A percentile compares a stretch with the other conserved stretches of the same genome.
Evolutionary conservation across 208 protist species (phyloP).

Genomic region (Trypanosoma rangeli): DNA sequence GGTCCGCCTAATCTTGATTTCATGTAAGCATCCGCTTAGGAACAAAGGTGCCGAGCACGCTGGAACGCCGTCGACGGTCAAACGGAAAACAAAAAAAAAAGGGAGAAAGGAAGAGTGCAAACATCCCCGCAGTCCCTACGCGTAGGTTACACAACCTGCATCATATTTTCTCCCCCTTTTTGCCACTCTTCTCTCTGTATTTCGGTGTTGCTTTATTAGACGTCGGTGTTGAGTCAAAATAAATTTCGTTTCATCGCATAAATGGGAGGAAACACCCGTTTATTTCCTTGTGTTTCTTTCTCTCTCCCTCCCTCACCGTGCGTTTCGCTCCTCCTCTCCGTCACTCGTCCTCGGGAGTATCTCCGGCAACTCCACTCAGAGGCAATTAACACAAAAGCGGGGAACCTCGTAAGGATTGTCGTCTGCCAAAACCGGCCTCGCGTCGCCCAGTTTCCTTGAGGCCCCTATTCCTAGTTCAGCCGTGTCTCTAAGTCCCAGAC

Average conservation of each 20-base stretch:
- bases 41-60: neutral
- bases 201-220: neutral
- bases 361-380: neutral
- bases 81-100: neutral
- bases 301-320: neutral
- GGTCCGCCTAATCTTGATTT: neutral
- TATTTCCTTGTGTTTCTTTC: neutral
- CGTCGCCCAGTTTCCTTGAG: neutral
- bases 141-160: neutral
- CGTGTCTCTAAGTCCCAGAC: constrained; percentile 80
- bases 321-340: neutral
- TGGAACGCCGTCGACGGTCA: no score
- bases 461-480: constrained; percentile 51
- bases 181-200: neutral
- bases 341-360: neutral
- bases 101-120: neutral
- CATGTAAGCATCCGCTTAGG: neutral
- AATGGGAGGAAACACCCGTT: neutral
- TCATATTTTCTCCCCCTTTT: neutral
- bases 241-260: neutral
- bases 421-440: neutral
- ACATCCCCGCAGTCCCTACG: neutral
- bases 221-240: neutral
- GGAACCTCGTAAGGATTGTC: neutral
- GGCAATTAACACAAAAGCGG: neutral